These are phyloP conservation scores for Vanderwaltozyma tropicalis DNA, from an alignment of 805 yeast genomes.

Conservation along the genomic window DNA sequence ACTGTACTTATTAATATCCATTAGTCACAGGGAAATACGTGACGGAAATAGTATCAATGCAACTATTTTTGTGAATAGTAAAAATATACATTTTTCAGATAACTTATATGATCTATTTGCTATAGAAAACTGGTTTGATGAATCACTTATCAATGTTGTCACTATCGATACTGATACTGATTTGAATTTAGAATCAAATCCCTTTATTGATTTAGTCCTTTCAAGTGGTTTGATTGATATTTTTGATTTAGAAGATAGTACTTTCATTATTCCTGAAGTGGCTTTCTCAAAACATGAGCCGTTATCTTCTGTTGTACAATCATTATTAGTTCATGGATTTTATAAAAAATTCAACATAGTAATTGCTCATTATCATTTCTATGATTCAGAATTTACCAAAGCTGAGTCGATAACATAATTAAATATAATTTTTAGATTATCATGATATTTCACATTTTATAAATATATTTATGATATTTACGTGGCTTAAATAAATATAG, in stretches of 20 bases:
- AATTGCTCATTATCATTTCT: slow-evolving; percentile 12
- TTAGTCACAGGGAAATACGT: slow-evolving; percentile 11
- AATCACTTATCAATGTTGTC: slow-evolving; percentile 9
- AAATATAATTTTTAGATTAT: background rate
- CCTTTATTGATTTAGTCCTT: slow-evolving; percentile 16
- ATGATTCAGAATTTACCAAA: background rate
- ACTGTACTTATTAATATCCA: slow-evolving; percentile 15
- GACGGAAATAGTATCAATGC: slow-evolving; percentile 8
- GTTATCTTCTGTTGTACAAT: slow-evolving; percentile 15
- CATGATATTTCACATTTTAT: background rate
- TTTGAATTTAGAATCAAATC: background rate
- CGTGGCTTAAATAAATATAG: no score
- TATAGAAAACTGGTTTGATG: slow-evolving; percentile 13
- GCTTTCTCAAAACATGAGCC: slow-evolving; percentile 11
- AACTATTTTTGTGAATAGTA: slow-evolving; percentile 15
- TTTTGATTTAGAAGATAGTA: slow-evolving; percentile 18
- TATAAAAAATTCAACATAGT: slow-evolving; percentile 18
- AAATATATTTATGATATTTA: background rate
- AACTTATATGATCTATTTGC: slow-evolving; percentile 8
- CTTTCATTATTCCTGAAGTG: slow-evolving; percentile 20
- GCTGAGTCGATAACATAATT: background rate
- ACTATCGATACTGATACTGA: slow-evolving; percentile 7
- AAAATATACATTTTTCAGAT: slow-evolving; percentile 10
- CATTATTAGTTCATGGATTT: slow-evolving; percentile 14
- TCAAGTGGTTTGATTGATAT: slow-evolving; percentile 8